Conservation (phyloP, 768 basidiomycete genomes). For the Terana coerulea region DNA sequence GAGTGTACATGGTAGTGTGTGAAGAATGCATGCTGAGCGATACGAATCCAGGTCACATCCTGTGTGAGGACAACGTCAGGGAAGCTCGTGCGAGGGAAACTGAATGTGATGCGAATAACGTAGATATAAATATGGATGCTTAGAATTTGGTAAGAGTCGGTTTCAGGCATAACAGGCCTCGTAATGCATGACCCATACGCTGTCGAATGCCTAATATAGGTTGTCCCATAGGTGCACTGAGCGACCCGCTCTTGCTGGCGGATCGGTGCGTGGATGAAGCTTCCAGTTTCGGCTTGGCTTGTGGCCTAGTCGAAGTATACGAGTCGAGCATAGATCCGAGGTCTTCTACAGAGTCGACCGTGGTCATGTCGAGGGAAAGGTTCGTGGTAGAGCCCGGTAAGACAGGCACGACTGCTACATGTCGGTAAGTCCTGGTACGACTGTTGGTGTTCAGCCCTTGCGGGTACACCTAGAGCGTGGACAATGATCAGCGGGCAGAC, state of each 20-base stretch:
- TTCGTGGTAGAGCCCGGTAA: constrained; percentile 4
- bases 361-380: constrained; percentile 10
- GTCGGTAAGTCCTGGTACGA: constrained; percentile 1
- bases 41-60: constrained; percentile 1
- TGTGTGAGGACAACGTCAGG: not conserved
- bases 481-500: constrained; percentile 1
- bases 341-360: constrained; percentile 10
- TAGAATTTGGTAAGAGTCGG: not conserved
- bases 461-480: constrained; percentile 8
- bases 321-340: not conserved
- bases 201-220: not conserved
- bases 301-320: not conserved
- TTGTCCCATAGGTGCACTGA: not conserved
- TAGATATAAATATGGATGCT: constrained; percentile 1
- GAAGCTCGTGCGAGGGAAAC: not conserved
- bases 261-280: not conserved
- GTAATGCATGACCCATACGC: not conserved
- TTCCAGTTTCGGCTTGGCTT: not conserved
- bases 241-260: not conserved
- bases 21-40: not conserved
- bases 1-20: not conserved
- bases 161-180: not conserved
- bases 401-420: constrained; percentile 11
- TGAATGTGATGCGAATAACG: not conserved
- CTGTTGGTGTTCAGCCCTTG: not conserved